phyloP scores from a whole-genome alignment of 2,329 filamentous ascomycete genomes.

The Talaromyces sp. region DNA sequence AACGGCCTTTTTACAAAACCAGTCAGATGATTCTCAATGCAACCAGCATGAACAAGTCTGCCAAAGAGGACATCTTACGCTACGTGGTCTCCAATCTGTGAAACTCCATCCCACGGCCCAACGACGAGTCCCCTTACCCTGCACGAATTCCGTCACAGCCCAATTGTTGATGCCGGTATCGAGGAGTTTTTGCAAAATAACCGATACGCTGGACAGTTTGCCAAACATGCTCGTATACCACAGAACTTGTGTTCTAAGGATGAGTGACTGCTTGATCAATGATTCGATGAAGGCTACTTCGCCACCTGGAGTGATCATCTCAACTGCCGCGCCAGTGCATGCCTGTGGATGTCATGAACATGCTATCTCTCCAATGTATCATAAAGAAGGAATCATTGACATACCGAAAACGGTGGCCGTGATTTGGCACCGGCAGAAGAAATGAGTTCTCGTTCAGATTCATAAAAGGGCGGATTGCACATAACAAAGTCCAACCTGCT shows the following conservation, averaged over 20 bases:
- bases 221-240: conserved; percentile 96
- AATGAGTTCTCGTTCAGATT: conserved; percentile 65
- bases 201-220: conserved; percentile 65
- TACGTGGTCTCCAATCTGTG: conserved; percentile 59
- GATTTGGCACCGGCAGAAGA: conserved; percentile 63
- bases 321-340: conserved; percentile 70
- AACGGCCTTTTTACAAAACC: conserved; percentile 23
- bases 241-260: conserved; percentile 57
- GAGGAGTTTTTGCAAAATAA: conserved; percentile 59
- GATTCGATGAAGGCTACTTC: conserved; percentile 70
- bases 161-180: conserved; percentile 66
- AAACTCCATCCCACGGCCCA: conserved; percentile 94
- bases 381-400: conserved; percentile 26
- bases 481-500: conserved; percentile 72
- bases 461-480: conserved; percentile 94
- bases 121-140: conserved; percentile 71
- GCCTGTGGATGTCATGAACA: conserved; percentile 27
- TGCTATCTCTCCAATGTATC: too few relatives aligned
- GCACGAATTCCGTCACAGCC: conserved; percentile 74
- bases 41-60: conserved; percentile 7
- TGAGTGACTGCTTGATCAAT: conserved; percentile 67
- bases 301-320: conserved; percentile 82
- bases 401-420: conserved; percentile 64
- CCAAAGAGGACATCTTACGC: conserved; percentile 33
- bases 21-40: neutral